Conservation (phyloP, 2,329 filamentous ascomycete genomes). For the Rachicladosporium sp. region DNA sequence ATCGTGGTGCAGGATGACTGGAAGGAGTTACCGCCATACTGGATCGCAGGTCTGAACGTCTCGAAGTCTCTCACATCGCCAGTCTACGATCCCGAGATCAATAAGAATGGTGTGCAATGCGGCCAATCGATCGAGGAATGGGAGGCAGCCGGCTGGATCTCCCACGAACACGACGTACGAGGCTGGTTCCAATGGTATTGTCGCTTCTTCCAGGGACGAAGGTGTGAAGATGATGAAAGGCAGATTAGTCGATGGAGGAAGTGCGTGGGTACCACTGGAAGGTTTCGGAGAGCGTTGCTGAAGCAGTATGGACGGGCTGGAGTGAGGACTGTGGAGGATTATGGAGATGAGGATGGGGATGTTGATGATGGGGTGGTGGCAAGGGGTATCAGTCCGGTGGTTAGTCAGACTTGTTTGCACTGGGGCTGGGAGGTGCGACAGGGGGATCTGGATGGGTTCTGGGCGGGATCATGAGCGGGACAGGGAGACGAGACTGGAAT, state of each 20-base stretch:
- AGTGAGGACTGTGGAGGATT: conserved; percentile 38
- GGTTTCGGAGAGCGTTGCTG: conserved; percentile 39
- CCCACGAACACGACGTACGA: conserved; percentile 39
- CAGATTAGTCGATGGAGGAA: conserved; percentile 41
- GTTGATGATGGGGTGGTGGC: conserved; percentile 12
- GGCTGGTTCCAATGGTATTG: conserved; percentile 49
- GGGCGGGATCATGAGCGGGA: no score
- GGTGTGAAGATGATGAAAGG: conserved; percentile 41
- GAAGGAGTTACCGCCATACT: conserved; percentile 33
- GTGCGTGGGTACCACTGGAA: conserved; percentile 40
- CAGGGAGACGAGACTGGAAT: no score
- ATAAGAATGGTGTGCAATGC: conserved; percentile 41
- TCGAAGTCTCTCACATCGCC: conserved; percentile 28
- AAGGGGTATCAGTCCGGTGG: conserved; percentile 40
- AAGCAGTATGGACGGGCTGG: conserved; percentile 40
- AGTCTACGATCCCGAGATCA: conserved; percentile 36
- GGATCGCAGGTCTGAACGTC: conserved; percentile 31
- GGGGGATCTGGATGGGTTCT: conserved; percentile 37
- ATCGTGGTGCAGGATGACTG: conserved; percentile 35
- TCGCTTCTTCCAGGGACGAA: conserved; percentile 38
- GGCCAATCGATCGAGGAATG: conserved; percentile 44
- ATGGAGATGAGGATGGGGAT: conserved; percentile 27
- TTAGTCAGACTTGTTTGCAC: conserved; percentile 46
- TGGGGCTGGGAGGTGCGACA: conserved; percentile 43
- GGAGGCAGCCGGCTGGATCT: conserved; percentile 45